Percentiles rank a stretch among this genome's conserved stretches.
phyloP scores from a whole-genome alignment of 768 basidiomycete species.

The Podaxis mareebaensis region DNA sequence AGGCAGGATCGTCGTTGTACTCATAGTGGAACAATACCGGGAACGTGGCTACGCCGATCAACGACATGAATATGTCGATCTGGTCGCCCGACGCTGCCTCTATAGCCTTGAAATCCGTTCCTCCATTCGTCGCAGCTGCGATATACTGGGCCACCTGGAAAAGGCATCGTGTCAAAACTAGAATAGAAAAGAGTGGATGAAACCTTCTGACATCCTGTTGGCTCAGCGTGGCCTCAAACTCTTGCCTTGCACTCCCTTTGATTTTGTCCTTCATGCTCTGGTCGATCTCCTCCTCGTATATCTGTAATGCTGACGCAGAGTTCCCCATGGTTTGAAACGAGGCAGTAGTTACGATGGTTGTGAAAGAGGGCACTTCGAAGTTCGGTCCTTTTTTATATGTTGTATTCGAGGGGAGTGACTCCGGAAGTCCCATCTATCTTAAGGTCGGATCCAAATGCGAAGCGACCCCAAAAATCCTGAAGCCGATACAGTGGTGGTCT shows the following conservation, averaged over 20 bases:
- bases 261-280: neutral
- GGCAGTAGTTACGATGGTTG: too few species aligned
- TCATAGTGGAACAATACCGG: neutral
- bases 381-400: too few species aligned
- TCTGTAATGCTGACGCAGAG: neutral
- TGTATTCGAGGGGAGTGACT: too few species aligned
- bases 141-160: neutral
- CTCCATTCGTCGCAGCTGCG: neutral
- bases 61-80: neutral
- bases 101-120: neutral
- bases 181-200: neutral
- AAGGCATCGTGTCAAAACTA: neutral
- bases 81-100: neutral
- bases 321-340: neutral
- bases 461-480: too few species aligned
- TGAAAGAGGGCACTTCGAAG: too few species aligned
- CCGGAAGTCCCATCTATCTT: too few species aligned
- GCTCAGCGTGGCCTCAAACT: neutral
- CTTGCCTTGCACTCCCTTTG: neutral
- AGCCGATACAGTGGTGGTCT: too few species aligned
- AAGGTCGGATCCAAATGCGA: too few species aligned
- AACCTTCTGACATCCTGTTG: neutral
- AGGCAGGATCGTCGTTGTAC: neutral
- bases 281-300: neutral
- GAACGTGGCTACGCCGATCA: neutral